Conservation (phyloP, 2,329 filamentous ascomycete genomes). For the Curvularia eragrostidis region DNA sequence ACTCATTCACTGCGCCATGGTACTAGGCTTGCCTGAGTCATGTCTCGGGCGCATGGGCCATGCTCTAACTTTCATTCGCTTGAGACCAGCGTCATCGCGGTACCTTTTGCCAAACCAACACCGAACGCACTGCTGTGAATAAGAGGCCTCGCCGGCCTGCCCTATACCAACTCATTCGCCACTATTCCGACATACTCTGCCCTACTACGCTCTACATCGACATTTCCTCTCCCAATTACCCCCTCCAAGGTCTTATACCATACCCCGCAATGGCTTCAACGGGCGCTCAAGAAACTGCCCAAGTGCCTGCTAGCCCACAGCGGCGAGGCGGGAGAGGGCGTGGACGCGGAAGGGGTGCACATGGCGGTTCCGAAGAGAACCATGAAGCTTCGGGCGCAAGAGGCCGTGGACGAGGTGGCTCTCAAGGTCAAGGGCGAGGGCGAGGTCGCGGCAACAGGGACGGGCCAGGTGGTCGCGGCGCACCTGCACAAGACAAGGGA, state of each 20-base stretch:
- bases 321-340: conserved; percentile 41
- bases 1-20: conserved; percentile 33
- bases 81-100: conserved; percentile 32
- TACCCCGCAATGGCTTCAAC: conserved; percentile 46
- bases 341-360: conserved; percentile 39
- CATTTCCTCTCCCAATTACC: conserved; percentile 6
- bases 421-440: conserved; percentile 45
- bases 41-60: conserved; percentile 18
- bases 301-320: conserved; percentile 35
- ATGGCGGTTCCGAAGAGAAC: conserved; percentile 27
- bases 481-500: conserved; percentile 37
- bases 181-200: not conserved
- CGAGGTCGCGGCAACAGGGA: conserved; percentile 44
- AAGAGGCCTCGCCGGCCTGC: conserved; percentile 29
- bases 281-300: conserved; percentile 31
- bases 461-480: conserved; percentile 38
- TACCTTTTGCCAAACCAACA: conserved; percentile 29
- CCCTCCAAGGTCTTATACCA: conserved; percentile 6
- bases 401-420: conserved; percentile 48
- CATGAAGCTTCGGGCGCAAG: conserved; percentile 29
- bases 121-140: conserved; percentile 20
- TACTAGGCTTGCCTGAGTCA: conserved; percentile 19
- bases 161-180: conserved; percentile 3
- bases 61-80: conserved; percentile 35
- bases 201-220: not conserved